A percentile compares a stretch with the other conserved stretches of the same genome.
Evolutionary conservation across 495 filamentous ascomycete species (phyloP).

Genomic region (Bacidia rubella): DNA sequence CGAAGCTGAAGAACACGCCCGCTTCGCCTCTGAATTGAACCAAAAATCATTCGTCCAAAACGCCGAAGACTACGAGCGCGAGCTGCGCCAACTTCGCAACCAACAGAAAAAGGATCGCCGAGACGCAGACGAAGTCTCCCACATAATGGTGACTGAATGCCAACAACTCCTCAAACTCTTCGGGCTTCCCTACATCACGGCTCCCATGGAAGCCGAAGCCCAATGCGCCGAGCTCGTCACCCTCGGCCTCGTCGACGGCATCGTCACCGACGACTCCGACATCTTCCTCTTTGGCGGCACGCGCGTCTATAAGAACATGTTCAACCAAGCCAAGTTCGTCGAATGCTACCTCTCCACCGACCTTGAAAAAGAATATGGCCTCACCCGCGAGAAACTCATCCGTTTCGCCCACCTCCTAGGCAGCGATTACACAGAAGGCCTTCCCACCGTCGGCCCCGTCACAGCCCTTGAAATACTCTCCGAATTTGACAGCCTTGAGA

Average conservation of each 20-base stretch:
- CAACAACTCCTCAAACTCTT: slow-evolving; percentile 83
- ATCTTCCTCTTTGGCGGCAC: slow-evolving; percentile 97
- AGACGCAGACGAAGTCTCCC: slow-evolving; percentile 90
- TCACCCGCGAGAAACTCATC: slow-evolving; percentile 72
- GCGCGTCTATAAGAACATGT: slow-evolving; percentile 97
- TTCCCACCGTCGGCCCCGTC: slow-evolving; percentile 82
- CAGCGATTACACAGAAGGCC: slow-evolving; percentile 85
- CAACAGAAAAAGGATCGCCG: slow-evolving; percentile 92
- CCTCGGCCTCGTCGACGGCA: slow-evolving; percentile 82
- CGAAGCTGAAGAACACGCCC: slow-evolving; percentile 83
- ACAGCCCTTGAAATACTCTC: slow-evolving; percentile 83
- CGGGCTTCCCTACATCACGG: slow-evolving; percentile 89
- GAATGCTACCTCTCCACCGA: slow-evolving; percentile 89
- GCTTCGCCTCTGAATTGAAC: slow-evolving; percentile 79
- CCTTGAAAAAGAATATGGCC: slow-evolving; percentile 76
- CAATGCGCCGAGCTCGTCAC: slow-evolving; percentile 86
- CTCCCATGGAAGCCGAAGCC: slow-evolving; percentile 97
- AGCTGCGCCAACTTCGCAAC: slow-evolving; percentile 71
- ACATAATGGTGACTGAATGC: slow-evolving; percentile 88
- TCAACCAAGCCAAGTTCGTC: slow-evolving; percentile 92
- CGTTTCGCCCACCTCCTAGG: slow-evolving; percentile 79
- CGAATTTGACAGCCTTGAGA: slow-evolving; percentile 58
- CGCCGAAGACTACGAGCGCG: slow-evolving; percentile 66
- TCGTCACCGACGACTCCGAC: slow-evolving; percentile 96
- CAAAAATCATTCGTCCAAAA: slow-evolving; percentile 43